These are phyloP conservation scores for Reutealis trisperma DNA, from an alignment of 345 rosid species.

Conservation along the genomic window DNA sequence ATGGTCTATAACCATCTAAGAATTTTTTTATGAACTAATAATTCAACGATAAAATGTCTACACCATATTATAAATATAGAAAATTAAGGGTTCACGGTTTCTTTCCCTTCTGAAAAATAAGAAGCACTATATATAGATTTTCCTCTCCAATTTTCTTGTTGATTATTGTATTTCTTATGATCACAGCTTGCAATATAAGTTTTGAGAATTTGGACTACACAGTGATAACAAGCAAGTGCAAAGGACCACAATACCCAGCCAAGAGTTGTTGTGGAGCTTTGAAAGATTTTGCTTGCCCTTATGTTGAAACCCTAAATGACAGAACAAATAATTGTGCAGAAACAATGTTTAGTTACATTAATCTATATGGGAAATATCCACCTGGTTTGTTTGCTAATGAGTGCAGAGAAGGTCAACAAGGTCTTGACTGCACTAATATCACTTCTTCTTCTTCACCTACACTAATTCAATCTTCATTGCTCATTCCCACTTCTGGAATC, in stretches of 20 bases:
- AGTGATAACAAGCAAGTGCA: slow-evolving; percentile 62
- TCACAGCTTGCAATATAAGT: slow-evolving; percentile 55
- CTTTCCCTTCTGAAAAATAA: too few species aligned
- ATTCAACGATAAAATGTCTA: too few species aligned
- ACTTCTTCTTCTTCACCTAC: neutral
- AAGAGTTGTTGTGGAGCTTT: slow-evolving; percentile 55
- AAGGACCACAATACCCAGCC: slow-evolving; percentile 68
- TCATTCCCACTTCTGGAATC: slow-evolving; percentile 25
- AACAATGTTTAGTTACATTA: slow-evolving; percentile 88
- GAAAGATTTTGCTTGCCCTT: slow-evolving; percentile 67
- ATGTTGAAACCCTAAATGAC: slow-evolving; percentile 51
- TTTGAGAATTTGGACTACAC: slow-evolving; percentile 66
- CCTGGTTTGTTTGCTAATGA: slow-evolving; percentile 75
- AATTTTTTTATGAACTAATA: too few species aligned
- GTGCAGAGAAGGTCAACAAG: slow-evolving; percentile 58
- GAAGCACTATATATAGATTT: too few species aligned
- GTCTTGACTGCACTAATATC: slow-evolving; percentile 50
- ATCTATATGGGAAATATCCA: slow-evolving; percentile 73
- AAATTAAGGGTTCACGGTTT: too few species aligned
- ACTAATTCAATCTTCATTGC: slow-evolving; percentile 9
- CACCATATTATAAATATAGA: too few species aligned
- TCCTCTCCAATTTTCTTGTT: neutral
- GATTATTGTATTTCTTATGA: neutral
- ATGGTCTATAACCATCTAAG: too few species aligned
- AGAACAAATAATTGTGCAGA: slow-evolving; percentile 51